phyloP scores from a whole-genome alignment of 306 rosid species.

The Cicer arietinum region DNA sequence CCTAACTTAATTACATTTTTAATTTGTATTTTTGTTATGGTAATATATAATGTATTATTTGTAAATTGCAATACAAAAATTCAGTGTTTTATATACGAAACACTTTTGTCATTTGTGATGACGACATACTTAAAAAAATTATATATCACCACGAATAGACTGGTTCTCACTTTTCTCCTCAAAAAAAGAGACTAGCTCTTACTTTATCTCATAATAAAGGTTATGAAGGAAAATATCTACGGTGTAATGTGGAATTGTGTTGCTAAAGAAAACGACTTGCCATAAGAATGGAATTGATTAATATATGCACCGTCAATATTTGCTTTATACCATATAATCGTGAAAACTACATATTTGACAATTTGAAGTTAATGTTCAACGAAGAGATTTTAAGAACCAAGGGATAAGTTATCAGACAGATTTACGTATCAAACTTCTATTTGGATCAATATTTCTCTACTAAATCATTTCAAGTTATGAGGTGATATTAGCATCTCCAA shows the following conservation, averaged over 20 bases:
- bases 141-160: neutral
- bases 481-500: no score
- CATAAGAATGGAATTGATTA: neutral
- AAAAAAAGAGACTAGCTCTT: neutral
- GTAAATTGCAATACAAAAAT: neutral
- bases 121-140: neutral
- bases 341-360: slow-evolving; percentile 13
- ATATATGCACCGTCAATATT: neutral
- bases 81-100: neutral
- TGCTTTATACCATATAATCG: neutral
- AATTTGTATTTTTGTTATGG: no score
- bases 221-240: neutral
- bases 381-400: no score
- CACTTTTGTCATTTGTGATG: neutral
- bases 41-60: neutral
- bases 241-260: neutral
- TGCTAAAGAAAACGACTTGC: slow-evolving; percentile 10
- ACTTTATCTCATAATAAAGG: neutral
- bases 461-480: no score
- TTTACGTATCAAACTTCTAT: no score
- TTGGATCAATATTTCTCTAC: no score
- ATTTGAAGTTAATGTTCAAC: neutral
- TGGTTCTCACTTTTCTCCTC: no score
- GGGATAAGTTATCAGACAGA: no score
- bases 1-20: no score